phyloP scores from a whole-genome alignment of 2,329 filamentous ascomycete species.

The Emergomyces orientalis region DNA sequence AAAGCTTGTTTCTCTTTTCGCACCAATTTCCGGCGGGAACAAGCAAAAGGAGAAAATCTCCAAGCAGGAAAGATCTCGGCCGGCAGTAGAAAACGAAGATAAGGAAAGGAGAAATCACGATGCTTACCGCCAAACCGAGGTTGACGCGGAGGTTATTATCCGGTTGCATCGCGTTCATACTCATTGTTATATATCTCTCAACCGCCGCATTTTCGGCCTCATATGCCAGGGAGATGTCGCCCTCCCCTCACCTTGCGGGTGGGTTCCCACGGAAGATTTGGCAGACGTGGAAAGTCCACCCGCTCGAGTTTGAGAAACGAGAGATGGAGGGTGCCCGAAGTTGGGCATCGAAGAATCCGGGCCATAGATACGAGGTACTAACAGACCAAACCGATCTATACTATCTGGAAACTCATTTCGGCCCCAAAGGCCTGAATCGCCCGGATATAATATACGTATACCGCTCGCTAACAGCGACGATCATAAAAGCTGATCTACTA shows the following conservation, averaged over 20 bases:
- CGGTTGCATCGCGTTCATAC: conserved; percentile 38
- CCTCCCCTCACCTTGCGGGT: conserved; percentile 18
- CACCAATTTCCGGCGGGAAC: neutral
- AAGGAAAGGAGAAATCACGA: neutral
- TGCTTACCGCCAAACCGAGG: neutral
- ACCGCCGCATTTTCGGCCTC: conserved; percentile 33
- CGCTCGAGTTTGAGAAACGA: conserved; percentile 55
- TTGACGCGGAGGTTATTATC: conserved; percentile 1
- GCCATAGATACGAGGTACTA: conserved; percentile 58
- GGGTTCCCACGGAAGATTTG: conserved; percentile 60
- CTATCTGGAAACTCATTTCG: conserved; percentile 61
- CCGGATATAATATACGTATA: conserved; percentile 57
- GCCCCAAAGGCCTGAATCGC: conserved; percentile 54
- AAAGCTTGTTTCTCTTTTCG: conserved; percentile 34
- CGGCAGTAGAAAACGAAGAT: neutral
- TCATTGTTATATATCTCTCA: conserved; percentile 41
- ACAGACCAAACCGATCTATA: conserved; percentile 59
- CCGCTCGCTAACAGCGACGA: conserved; percentile 50
- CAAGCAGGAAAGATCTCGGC: neutral
- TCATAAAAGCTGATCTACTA: conserved; percentile 58
- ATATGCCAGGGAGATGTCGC: conserved; percentile 15
- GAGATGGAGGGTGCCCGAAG: conserved; percentile 53
- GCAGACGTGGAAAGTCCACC: conserved; percentile 67
- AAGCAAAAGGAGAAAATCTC: neutral
- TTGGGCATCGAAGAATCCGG: conserved; percentile 58